phyloP scores from a whole-genome alignment of 768 basidiomycete species.

The Erythrobasidium yunnanense region DNA sequence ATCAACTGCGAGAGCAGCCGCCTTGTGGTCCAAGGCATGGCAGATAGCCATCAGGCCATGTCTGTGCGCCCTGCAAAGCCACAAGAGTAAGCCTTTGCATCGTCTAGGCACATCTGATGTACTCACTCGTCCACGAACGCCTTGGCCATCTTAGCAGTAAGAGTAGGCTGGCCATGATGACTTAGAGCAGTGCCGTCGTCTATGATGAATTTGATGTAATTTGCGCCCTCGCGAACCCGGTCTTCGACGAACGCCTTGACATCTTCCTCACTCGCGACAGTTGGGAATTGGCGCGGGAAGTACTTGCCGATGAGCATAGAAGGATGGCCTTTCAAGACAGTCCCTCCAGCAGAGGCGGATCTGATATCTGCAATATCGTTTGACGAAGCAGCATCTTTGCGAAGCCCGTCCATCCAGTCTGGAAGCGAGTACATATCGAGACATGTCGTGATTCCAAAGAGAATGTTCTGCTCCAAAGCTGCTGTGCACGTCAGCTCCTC shows the following conservation, averaged over 20 bases:
- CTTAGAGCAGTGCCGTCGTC: slow-evolving; percentile 2
- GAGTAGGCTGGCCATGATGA: background rate
- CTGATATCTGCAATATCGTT: background rate
- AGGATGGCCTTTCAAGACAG: slow-evolving; percentile 5
- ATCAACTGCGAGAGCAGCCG: background rate
- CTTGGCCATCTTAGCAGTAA: slow-evolving; percentile 1
- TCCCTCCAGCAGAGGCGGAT: background rate
- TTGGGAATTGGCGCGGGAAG: background rate
- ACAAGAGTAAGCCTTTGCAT: no score
- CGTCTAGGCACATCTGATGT: background rate
- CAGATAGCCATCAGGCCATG: background rate
- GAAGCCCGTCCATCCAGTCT: slow-evolving; percentile 4
- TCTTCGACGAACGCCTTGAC: background rate
- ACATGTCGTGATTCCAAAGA: background rate
- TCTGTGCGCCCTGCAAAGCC: background rate
- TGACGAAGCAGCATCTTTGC: background rate
- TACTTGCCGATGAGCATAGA: background rate
- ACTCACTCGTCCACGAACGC: background rate
- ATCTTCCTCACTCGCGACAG: background rate
- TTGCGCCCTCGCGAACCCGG: background rate
- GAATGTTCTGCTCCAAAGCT: slow-evolving; percentile 8
- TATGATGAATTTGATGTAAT: slow-evolving; percentile 4
- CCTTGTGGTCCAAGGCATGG: background rate
- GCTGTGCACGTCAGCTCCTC: no score
- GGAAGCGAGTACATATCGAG: background rate